Evolutionary conservation across 1,284 basidiomycete genomes (phyloP), one percentile per base, ranked within the genome.

Genomic region (Crucibulum cyathiforme): DNA sequence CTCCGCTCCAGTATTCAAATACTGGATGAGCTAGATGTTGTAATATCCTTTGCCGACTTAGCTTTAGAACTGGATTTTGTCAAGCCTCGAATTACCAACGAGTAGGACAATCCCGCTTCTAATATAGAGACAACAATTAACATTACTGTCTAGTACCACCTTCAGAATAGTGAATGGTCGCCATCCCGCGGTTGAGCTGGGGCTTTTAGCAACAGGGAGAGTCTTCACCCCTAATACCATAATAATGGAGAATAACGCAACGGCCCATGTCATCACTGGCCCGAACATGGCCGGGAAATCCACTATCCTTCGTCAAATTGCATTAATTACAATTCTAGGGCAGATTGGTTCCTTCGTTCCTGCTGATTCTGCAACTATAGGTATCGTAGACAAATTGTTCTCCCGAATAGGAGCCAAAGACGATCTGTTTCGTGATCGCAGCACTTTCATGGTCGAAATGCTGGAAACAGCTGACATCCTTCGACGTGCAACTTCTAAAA

Each of bases 251-350:
- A 78, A 85, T 1, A 69, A 77, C 7, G 86, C 88, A 9, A 87
- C 86, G 31, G 70, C 98, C 5, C 90, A 88, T 59, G 71, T 98
- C 53, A 92, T 98, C 65, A 98, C 96, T 1, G 97, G 97, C 0
- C 97, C 97, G 0, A 98, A 98, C 71, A 98, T 98, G 95, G 94
- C 94, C 46, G 87, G 94, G 53, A 98, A 99, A 76, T 96, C 94
- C 1, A 98, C 97, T 0, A 84, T 94, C 36, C 83, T 99, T 17
- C 92, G 97, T 13, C 96, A 98, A 73, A 93, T 89, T 0, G 98
- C 97, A 5, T 82, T 99, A 34, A 92, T 98, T 54, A 82, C 91
- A 8, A 92, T 99, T 60, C 83, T 99, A 2, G 97, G 96, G 0
- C 97, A 99, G 74, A 87, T 88, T 7, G 97, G 97, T 2, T 93